phyloP scores from a whole-genome alignment of 441 rosid species.

The Theobroma grandiflorum region DNA sequence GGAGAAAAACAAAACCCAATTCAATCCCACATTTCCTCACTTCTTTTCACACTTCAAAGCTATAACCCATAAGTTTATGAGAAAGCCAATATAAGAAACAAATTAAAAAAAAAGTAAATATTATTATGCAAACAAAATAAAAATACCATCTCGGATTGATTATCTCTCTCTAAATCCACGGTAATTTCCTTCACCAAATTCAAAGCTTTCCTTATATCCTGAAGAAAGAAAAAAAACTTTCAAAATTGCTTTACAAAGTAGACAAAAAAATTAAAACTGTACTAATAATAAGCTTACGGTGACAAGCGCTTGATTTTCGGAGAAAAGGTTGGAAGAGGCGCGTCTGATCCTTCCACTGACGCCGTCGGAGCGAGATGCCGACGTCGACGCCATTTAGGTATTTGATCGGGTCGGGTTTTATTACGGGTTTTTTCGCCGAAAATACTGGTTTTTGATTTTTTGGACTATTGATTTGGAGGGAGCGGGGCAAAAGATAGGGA shows the following conservation, averaged over 20 bases:
- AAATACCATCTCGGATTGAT: conserved; percentile 64
- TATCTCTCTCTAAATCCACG: conserved; percentile 69
- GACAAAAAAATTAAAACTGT: background rate
- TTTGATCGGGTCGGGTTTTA: background rate
- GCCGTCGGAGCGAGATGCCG: conserved; percentile 52
- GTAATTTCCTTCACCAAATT: conserved; percentile 66
- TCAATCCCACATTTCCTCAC: background rate
- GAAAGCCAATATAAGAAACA: background rate
- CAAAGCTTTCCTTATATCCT: conserved; percentile 72
- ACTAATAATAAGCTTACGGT: conserved; percentile 49
- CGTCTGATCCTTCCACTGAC: conserved; percentile 54
- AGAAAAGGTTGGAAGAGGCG: conserved; percentile 54
- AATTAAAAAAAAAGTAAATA: conserved; percentile 1
- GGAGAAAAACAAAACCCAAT: background rate
- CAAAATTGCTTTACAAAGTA: background rate
- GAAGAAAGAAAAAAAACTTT: conserved; percentile 18
- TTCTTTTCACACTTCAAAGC: background rate
- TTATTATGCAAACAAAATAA: background rate
- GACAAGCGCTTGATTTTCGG: conserved; percentile 60
- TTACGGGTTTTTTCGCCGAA: background rate
- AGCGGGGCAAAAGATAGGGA: background rate
- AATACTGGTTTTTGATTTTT: background rate
- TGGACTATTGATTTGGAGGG: background rate
- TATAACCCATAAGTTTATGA: background rate
- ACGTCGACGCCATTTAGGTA: conserved; percentile 19